Evolutionary conservation across 2,329 filamentous ascomycete genomes (phyloP).

Genomic region (Alternaria sp.): DNA sequence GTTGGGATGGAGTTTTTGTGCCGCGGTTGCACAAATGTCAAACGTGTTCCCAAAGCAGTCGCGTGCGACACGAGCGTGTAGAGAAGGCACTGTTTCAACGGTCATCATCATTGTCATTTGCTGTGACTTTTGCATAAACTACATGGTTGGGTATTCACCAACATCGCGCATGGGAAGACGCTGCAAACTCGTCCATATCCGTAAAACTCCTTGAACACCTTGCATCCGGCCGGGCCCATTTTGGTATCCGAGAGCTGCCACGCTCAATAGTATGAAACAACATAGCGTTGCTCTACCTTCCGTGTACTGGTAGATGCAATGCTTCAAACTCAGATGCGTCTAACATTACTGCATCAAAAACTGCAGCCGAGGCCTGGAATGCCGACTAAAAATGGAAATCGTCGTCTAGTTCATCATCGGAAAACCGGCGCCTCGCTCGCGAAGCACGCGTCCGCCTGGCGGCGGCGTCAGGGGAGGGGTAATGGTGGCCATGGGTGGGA

Average conservation of each 20-base stretch:
- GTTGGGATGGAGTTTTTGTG: conserved; percentile 32
- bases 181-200: conserved; percentile 40
- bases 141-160: conserved; percentile 38
- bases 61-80: conserved; percentile 9
- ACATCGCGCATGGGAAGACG: conserved; percentile 30
- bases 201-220: conserved; percentile 41
- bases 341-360: conserved; percentile 47
- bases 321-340: conserved; percentile 43
- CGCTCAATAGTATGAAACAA: conserved; percentile 34
- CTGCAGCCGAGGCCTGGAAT: conserved; percentile 29
- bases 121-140: conserved; percentile 49
- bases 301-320: conserved; percentile 30
- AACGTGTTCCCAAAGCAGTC: conserved; percentile 13
- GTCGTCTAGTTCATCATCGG: conserved; percentile 39
- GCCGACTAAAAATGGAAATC: conserved; percentile 37
- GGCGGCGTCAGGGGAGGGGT: conserved; percentile 48
- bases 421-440: conserved; percentile 46
- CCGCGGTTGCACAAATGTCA: conserved; percentile 11
- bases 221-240: conserved; percentile 44
- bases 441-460: conserved; percentile 45
- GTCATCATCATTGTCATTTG: conserved; percentile 22
- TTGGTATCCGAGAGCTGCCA: conserved; percentile 42
- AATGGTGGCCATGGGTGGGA: conserved; percentile 44
- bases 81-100: conserved; percentile 13
- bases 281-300: conserved; percentile 32